A percentile compares a stretch with the other conserved stretches of the same genome.
Evolutionary conservation across 2,329 filamentous ascomycete genomes (phyloP).

Genomic region (Aspergillus pseudotamarii): DNA sequence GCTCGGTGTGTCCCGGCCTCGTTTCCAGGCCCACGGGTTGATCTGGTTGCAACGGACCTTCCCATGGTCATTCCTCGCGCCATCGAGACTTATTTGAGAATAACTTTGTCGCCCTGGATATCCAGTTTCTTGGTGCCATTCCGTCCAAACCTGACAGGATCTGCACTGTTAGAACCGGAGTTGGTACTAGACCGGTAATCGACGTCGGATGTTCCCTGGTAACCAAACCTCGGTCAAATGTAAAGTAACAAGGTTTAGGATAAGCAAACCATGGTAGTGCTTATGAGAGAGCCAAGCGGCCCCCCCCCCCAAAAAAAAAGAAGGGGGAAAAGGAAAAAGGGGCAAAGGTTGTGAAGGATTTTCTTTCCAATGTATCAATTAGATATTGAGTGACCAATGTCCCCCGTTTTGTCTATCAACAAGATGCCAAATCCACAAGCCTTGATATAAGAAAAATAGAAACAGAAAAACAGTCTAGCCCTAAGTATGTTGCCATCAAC

Average conservation of each 20-base stretch:
- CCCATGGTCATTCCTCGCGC: neutral
- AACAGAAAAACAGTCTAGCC: constrained; percentile 18
- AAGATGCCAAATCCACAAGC: neutral
- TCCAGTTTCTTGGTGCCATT: neutral
- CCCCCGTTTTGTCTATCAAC: constrained; percentile 2
- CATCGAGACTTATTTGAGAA: neutral
- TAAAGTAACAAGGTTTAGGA: neutral
- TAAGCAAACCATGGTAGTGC: neutral
- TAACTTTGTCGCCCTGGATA: neutral
- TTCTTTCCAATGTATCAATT: neutral
- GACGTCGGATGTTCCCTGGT: neutral
- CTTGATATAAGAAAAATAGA: neutral
- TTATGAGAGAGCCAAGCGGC: neutral
- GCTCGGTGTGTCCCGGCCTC: constrained; percentile 1
- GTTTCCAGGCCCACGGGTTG: neutral
- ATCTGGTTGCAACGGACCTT: neutral
- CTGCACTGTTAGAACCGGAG: neutral
- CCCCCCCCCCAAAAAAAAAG: no score
- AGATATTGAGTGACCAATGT: neutral
- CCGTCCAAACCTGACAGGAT: neutral
- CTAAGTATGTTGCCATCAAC: constrained; percentile 23
- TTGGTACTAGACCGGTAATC: neutral
- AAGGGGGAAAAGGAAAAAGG: neutral
- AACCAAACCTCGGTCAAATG: neutral
- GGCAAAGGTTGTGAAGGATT: neutral